These are phyloP conservation scores for Xylaria grammica DNA, from an alignment of 495 filamentous ascomycete species.

Conservation along the genomic window DNA sequence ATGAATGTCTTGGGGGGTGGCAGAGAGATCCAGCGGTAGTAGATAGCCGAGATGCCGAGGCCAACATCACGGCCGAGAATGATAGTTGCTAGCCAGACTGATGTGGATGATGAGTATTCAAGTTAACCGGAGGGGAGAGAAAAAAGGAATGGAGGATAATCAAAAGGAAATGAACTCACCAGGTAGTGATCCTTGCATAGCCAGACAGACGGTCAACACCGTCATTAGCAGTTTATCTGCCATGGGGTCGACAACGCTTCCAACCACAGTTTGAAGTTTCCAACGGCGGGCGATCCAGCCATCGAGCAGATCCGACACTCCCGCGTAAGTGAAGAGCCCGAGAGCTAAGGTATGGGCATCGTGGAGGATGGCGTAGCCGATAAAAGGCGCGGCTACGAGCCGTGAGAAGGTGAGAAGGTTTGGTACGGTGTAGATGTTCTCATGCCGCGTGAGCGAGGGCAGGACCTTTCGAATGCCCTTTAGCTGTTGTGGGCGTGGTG, in stretches of 20 bases:
- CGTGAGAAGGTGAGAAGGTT: conserved; percentile 91
- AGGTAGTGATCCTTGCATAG: conserved; percentile 79
- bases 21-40: conserved; percentile 92
- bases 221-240: conserved; percentile 97
- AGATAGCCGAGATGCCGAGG: conserved; percentile 88
- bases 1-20: conserved; percentile 89
- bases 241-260: conserved; percentile 96
- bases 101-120: background rate
- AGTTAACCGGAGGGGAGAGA: background rate
- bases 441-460: conserved; percentile 64
- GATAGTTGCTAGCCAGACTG: conserved; percentile 83
- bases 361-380: conserved; percentile 88
- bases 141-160: background rate
- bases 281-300: conserved; percentile 89
- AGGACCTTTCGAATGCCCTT: conserved; percentile 46
- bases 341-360: conserved; percentile 78
- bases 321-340: conserved; percentile 88
- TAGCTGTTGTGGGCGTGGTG: conserved; percentile 2
- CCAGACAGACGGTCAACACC: conserved; percentile 80
- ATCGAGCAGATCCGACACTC: conserved; percentile 88
- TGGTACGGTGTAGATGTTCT: conserved; percentile 95
- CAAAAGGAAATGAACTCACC: conserved; percentile 53
- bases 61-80: conserved; percentile 89
- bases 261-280: conserved; percentile 90
- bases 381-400: conserved; percentile 78